A percentile compares a stretch with the other conserved stretches of the same genome.
Evolutionary conservation across 1,284 basidiomycete species (phyloP).

Genomic region (Exobasidium cylindrosporum): DNA sequence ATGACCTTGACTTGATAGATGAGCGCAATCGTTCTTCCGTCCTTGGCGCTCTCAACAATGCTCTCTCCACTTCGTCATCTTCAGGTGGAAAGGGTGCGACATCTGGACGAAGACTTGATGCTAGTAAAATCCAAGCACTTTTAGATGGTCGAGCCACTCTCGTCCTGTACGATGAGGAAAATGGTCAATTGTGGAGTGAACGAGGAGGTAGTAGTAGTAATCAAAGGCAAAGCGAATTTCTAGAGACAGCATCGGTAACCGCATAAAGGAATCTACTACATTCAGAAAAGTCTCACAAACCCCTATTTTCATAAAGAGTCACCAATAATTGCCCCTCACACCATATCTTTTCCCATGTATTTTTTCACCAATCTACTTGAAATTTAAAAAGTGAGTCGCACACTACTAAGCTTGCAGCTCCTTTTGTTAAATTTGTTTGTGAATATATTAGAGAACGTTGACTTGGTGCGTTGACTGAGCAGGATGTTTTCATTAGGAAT

Average conservation of each 20-base stretch:
- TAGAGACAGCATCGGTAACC: background rate
- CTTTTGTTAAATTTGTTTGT: too few relatives aligned
- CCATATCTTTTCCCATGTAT: too few relatives aligned
- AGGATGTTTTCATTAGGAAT: too few relatives aligned
- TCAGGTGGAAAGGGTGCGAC: background rate
- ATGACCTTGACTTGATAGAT: too few relatives aligned
- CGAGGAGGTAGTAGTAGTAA: background rate
- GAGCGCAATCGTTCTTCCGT: background rate
- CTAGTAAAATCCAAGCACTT: slow-evolving; percentile 2
- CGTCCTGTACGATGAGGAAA: background rate
- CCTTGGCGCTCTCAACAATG: background rate
- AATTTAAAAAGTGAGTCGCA: too few relatives aligned
- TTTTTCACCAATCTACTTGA: too few relatives aligned
- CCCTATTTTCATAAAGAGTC: too few relatives aligned
- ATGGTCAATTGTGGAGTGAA: background rate
- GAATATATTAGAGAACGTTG: too few relatives aligned
- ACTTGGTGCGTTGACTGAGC: too few relatives aligned
- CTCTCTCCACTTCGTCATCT: background rate
- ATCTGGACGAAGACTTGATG: background rate
- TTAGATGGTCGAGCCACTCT: slow-evolving; percentile 2
- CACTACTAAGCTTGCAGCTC: too few relatives aligned
- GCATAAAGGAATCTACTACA: background rate
- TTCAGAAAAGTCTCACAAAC: too few relatives aligned
- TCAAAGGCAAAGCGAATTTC: background rate
- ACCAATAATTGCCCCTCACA: too few relatives aligned